These are phyloP conservation scores for Boletellus sp. DNA, from an alignment of 768 basidiomycete species.

Conservation along the genomic window DNA sequence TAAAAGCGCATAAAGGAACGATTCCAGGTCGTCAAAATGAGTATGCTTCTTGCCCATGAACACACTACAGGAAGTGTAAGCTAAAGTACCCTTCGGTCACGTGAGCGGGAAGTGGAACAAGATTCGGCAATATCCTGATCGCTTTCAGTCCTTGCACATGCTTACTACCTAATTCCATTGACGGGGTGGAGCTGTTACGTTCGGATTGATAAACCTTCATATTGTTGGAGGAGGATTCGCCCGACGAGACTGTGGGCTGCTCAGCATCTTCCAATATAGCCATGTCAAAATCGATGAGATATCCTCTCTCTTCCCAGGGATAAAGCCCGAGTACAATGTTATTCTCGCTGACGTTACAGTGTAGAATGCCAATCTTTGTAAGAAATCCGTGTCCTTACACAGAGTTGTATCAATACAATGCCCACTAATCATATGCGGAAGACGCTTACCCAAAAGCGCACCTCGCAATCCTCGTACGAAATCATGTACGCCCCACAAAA, in stretches of 20 bases:
- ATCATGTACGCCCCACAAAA: constrained; percentile 17
- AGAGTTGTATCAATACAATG: background rate
- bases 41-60: background rate
- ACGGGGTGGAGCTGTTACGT: background rate
- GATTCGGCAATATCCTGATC: background rate
- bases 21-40: background rate
- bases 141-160: background rate
- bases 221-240: background rate
- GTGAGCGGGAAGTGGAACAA: background rate
- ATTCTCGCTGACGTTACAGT: background rate
- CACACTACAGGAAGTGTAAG: background rate
- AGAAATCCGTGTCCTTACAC: constrained; percentile 1
- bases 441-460: constrained; percentile 8
- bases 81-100: background rate
- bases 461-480: constrained; percentile 17
- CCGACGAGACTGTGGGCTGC: background rate
- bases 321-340: constrained; percentile 27
- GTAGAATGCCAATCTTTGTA: background rate
- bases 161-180: background rate
- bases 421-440: background rate
- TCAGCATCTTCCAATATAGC: background rate
- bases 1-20: background rate
- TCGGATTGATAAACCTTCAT: background rate
- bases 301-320: constrained; percentile 19
- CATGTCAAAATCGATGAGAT: constrained; percentile 31